Evolutionary conservation across 2,329 filamentous ascomycete genomes (phyloP).

Genomic region (Fusarium azukiicola): DNA sequence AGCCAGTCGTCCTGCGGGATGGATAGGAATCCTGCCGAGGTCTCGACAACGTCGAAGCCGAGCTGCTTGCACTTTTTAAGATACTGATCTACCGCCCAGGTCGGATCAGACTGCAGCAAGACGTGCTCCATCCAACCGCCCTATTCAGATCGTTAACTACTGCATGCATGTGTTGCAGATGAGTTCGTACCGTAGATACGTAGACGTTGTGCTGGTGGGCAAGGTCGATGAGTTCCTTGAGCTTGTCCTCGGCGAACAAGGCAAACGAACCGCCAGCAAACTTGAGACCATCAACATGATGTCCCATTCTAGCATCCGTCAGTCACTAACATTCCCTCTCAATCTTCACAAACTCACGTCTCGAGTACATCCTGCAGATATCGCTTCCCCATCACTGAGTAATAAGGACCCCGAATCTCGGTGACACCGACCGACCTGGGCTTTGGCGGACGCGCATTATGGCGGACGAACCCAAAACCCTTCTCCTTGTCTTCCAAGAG

Average conservation of each 20-base stretch:
- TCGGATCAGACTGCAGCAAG: slow-evolving; percentile 58
- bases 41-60: slow-evolving; percentile 75
- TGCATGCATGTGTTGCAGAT: accelerated
- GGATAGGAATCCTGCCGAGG: slow-evolving; percentile 75
- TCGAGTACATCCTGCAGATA: slow-evolving; percentile 75
- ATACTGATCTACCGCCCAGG: slow-evolving; percentile 71
- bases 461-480: slow-evolving; percentile 64
- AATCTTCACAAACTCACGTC: slow-evolving; percentile 59
- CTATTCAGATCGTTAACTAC: background rate
- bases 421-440: slow-evolving; percentile 72
- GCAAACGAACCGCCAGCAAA: slow-evolving; percentile 68
- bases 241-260: slow-evolving; percentile 15
- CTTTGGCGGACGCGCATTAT: slow-evolving; percentile 71
- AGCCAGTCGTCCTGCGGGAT: slow-evolving; percentile 76
- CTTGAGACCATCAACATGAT: slow-evolving; percentile 76
- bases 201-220: slow-evolving; percentile 35
- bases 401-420: slow-evolving; percentile 77
- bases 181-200: slow-evolving; percentile 30
- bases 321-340: background rate
- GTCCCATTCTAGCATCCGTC: slow-evolving; percentile 67
- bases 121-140: slow-evolving; percentile 38
- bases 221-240: slow-evolving; percentile 30
- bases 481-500: slow-evolving; percentile 26
- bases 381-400: slow-evolving; percentile 74
- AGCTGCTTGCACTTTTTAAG: slow-evolving; percentile 73